Evolutionary conservation across 371 early-diverging fungal genomes (phyloP).

Genomic region (Choanephora cucurbitarum): DNA sequence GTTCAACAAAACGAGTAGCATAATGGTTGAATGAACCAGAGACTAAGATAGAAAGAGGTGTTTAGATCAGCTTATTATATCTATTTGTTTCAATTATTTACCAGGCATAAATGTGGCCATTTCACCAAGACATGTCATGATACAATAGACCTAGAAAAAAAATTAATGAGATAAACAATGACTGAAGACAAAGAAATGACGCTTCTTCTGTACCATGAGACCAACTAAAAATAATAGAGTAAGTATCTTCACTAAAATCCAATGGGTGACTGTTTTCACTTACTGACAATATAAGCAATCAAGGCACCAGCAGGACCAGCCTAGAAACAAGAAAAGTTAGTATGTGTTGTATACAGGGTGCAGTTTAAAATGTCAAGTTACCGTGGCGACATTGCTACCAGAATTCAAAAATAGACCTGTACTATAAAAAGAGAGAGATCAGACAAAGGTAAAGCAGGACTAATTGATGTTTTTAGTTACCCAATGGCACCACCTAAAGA

Average conservation of each 20-base stretch:
- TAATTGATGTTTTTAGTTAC: slow-evolving; percentile 6
- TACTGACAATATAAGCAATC: slow-evolving; percentile 69
- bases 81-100: too few species aligned
- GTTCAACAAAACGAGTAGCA: slow-evolving; percentile 83
- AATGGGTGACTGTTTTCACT: slow-evolving; percentile 24
- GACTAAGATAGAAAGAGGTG: slow-evolving; percentile 26
- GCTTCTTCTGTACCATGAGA: slow-evolving; percentile 49
- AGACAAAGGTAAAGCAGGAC: not conserved
- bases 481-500: slow-evolving; percentile 77
- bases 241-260: too few species aligned
- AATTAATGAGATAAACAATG: too few species aligned
- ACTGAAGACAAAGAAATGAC: too few species aligned
- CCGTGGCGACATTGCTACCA: slow-evolving; percentile 65
- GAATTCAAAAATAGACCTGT: slow-evolving; percentile 85
- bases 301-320: slow-evolving; percentile 84
- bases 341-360: too few species aligned
- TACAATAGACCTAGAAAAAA: slow-evolving; percentile 83
- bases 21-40: slow-evolving; percentile 86
- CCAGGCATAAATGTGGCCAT: slow-evolving; percentile 75
- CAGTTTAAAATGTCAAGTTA: too few species aligned
- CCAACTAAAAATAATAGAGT: too few species aligned
- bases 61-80: too few species aligned
- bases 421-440: slow-evolving; percentile 21
- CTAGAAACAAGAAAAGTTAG: too few species aligned
- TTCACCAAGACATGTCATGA: slow-evolving; percentile 83